Percentiles rank a stretch among this genome's conserved stretches.
These are phyloP conservation scores for Stenocarpella maydis DNA, from an alignment of 2,329 filamentous ascomycete genomes.

Conservation along the genomic window DNA sequence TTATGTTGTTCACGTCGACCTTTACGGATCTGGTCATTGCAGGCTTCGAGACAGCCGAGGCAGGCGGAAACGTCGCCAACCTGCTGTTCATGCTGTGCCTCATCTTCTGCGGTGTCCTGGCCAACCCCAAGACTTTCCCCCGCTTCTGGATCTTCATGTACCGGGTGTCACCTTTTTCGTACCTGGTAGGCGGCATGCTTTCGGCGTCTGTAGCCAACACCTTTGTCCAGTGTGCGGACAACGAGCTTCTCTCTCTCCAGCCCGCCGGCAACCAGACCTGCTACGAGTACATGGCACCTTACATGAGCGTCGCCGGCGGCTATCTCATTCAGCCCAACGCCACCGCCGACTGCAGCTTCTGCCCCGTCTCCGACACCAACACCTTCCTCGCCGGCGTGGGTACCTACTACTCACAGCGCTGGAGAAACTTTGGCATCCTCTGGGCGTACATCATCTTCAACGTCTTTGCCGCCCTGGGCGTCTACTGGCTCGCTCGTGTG, in stretches of 20 bases:
- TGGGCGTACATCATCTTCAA: constrained; percentile 61
- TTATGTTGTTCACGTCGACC: constrained; percentile 72
- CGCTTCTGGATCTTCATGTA: constrained; percentile 81
- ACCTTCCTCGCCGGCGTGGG: constrained; percentile 46
- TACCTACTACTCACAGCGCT: constrained; percentile 55
- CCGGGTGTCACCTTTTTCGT: constrained; percentile 75
- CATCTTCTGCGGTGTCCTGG: constrained; percentile 73
- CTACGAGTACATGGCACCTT: constrained; percentile 59
- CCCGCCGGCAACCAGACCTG: constrained; percentile 64
- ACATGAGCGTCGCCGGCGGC: constrained; percentile 56
- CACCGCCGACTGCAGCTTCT: constrained; percentile 37
- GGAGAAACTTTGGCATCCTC: constrained; percentile 62
- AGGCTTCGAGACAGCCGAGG: constrained; percentile 70
- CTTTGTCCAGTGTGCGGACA: constrained; percentile 65
- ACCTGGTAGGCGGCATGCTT: constrained; percentile 73
- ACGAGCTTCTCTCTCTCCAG: constrained; percentile 71
- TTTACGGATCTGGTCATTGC: constrained; percentile 73
- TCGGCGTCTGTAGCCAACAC: constrained; percentile 70
- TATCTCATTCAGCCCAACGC: constrained; percentile 54
- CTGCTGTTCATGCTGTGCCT: constrained; percentile 70
- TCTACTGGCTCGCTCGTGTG: constrained; percentile 56
- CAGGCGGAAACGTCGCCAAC: constrained; percentile 72
- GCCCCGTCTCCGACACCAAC: constrained; percentile 44
- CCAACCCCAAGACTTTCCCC: constrained; percentile 64
- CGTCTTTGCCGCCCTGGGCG: constrained; percentile 51